Evolutionary conservation across 2,329 filamentous ascomycete species (phyloP).

Genomic region (Torrubiella hemipterigena): DNA sequence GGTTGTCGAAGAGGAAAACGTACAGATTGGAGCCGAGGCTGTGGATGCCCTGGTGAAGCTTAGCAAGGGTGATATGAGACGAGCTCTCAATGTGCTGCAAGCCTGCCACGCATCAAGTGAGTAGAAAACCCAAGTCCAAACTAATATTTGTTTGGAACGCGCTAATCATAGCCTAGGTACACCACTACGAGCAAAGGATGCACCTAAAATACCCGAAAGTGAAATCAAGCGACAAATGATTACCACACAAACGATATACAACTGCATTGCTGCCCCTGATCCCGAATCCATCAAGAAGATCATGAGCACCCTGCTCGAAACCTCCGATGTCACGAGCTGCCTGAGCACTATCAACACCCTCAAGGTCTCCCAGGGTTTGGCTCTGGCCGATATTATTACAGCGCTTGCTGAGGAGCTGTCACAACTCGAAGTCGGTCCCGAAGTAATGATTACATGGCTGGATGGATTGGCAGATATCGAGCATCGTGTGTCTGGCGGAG

Average conservation of each 20-base stretch:
- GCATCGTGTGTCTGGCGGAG: slow-evolving; percentile 78
- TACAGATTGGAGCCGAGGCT: slow-evolving; percentile 73
- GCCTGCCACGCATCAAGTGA: slow-evolving; percentile 89
- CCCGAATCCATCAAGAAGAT: slow-evolving; percentile 81
- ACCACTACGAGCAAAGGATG: slow-evolving; percentile 50
- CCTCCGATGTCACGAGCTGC: slow-evolving; percentile 79
- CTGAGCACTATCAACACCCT: slow-evolving; percentile 78
- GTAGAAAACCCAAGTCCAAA: slow-evolving; percentile 9
- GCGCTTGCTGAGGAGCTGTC: slow-evolving; percentile 72
- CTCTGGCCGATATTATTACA: slow-evolving; percentile 87
- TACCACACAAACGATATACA: slow-evolving; percentile 92
- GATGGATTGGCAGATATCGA: slow-evolving; percentile 87
- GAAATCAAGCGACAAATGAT: slow-evolving; percentile 62
- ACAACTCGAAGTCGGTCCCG: slow-evolving; percentile 70
- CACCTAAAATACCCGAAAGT: slow-evolving; percentile 46
- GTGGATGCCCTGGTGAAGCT: slow-evolving; percentile 73
- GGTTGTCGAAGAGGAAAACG: slow-evolving; percentile 76
- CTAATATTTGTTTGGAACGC: neutral
- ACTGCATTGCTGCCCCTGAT: slow-evolving; percentile 91
- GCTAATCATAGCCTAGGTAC: slow-evolving; percentile 36
- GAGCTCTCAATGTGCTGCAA: slow-evolving; percentile 89
- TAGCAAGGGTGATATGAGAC: slow-evolving; percentile 91
- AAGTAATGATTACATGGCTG: slow-evolving; percentile 85
- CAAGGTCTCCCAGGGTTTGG: slow-evolving; percentile 75
- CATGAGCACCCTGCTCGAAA: slow-evolving; percentile 69